Evolutionary conservation across 2,329 filamentous ascomycete genomes (phyloP).

Genomic region (Colletotrichum sp.): DNA sequence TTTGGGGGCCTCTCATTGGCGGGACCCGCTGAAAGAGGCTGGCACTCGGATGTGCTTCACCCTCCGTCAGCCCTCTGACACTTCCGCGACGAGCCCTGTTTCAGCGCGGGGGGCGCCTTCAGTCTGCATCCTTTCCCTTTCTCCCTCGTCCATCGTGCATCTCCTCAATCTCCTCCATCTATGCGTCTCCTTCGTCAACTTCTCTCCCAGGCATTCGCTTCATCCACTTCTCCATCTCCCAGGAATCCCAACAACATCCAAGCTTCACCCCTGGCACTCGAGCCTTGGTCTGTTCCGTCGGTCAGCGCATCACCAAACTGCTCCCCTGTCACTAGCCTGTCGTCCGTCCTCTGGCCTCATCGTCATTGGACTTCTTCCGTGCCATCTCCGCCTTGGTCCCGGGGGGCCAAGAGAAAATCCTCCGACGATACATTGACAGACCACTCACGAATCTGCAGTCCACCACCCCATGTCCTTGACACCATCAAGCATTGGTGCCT

Average conservation of each 20-base stretch:
- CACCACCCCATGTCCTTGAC: not conserved
- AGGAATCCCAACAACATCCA: not conserved
- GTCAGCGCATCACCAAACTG: not conserved
- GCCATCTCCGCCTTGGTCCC: not conserved
- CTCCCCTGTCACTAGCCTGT: not conserved
- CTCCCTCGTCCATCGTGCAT: not conserved
- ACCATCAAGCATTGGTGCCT: not conserved
- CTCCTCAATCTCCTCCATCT: not conserved
- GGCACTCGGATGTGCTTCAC: conserved; percentile 31
- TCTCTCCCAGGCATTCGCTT: not conserved
- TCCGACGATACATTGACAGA: not conserved
- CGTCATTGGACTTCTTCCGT: not conserved
- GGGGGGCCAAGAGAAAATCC: not conserved
- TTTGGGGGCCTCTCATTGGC: not conserved
- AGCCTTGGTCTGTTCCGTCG: not conserved
- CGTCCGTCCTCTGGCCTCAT: not conserved
- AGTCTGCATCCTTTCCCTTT: not conserved
- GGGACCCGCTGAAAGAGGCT: not conserved
- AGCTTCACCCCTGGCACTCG: not conserved
- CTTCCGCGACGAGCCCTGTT: conserved; percentile 35
- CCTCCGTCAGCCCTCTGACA: conserved; percentile 31
- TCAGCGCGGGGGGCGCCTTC: conserved; percentile 25
- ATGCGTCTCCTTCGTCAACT: not conserved
- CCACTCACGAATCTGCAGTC: not conserved
- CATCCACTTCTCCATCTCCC: not conserved